Percentiles rank a stretch among this genome's conserved stretches.
Conservation (phyloP, 2,329 filamentous ascomycete species). For the Fusarium sp. region DNA sequence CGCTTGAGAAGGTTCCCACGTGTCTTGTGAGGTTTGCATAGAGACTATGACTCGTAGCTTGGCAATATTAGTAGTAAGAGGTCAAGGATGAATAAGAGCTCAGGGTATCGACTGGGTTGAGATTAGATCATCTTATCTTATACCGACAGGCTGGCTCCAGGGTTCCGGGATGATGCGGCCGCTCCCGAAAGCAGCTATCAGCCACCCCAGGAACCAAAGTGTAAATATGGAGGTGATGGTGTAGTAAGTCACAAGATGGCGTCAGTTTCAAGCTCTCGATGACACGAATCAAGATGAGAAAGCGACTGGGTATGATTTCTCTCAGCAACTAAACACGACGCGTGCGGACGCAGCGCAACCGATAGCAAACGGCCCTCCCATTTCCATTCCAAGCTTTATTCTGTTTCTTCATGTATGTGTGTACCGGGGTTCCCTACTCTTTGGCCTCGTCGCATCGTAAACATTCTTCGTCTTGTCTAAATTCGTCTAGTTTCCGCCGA, state of each 20-base stretch:
- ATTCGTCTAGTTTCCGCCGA: conserved; percentile 49
- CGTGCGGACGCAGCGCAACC: conserved; percentile 15
- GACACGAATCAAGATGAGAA: conserved; percentile 5
- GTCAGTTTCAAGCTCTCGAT: background rate
- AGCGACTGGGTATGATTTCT: conserved; percentile 39
- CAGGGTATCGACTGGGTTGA: background rate
- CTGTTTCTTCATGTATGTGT: conserved; percentile 9
- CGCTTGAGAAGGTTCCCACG: background rate
- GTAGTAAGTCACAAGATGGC: background rate
- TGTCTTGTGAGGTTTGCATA: background rate
- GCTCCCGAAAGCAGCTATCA: background rate
- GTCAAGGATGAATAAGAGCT: background rate
- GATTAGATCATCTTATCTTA: background rate
- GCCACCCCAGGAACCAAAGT: background rate
- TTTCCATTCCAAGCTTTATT: conserved; percentile 23
- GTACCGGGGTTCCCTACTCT: conserved; percentile 21
- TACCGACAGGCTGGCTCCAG: background rate
- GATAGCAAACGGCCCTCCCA: conserved; percentile 6
- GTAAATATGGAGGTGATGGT: background rate
- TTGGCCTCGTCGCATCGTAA: conserved; percentile 21
- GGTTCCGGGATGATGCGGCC: conserved; percentile 15
- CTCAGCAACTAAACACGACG: conserved; percentile 22
- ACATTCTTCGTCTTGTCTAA: background rate
- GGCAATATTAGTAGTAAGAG: background rate
- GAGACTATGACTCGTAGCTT: background rate